These are phyloP conservation scores for Trypanosoma avium DNA, from an alignment of 208 protist genomes.

Conservation along the genomic window DNA sequence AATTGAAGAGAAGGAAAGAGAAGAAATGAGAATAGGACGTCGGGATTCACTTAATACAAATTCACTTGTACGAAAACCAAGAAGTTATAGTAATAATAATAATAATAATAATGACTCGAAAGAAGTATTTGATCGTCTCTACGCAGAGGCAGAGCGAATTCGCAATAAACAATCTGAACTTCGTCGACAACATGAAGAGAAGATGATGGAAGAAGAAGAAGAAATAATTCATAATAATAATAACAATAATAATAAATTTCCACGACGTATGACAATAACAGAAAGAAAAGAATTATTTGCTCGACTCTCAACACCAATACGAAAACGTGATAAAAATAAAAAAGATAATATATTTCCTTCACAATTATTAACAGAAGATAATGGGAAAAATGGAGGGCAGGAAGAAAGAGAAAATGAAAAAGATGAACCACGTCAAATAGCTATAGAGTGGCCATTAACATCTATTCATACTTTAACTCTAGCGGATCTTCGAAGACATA, in stretches of 20 bases:
- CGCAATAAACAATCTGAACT: constrained; percentile 6
- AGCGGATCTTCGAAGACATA: constrained; percentile 55
- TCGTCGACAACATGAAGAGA: constrained; percentile 8
- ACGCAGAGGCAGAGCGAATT: constrained; percentile 52
- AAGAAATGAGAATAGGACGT: not conserved
- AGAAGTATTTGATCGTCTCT: constrained; percentile 56
- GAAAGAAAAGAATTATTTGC: constrained; percentile 46
- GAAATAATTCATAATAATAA: not conserved
- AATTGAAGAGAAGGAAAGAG: not conserved
- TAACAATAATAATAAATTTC: not conserved
- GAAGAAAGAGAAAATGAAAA: constrained; percentile 23
- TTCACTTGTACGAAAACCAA: too few relatives aligned
- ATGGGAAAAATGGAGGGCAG: constrained; percentile 1
- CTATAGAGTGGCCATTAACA: constrained; percentile 34
- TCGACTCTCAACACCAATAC: constrained; percentile 48
- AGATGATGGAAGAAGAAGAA: not conserved
- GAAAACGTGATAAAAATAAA: constrained; percentile 34
- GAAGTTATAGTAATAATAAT: too few relatives aligned
- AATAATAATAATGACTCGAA: not conserved
- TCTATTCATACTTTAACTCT: constrained; percentile 37
- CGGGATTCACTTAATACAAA: too few relatives aligned
- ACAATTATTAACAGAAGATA: constrained; percentile 28
- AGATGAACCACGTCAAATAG: constrained; percentile 9
- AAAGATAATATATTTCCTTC: constrained; percentile 34
- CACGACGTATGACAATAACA: constrained; percentile 3